Evolutionary conservation across 2,329 filamentous ascomycete species (phyloP).

Genomic region (Hypoxylon sp.): DNA sequence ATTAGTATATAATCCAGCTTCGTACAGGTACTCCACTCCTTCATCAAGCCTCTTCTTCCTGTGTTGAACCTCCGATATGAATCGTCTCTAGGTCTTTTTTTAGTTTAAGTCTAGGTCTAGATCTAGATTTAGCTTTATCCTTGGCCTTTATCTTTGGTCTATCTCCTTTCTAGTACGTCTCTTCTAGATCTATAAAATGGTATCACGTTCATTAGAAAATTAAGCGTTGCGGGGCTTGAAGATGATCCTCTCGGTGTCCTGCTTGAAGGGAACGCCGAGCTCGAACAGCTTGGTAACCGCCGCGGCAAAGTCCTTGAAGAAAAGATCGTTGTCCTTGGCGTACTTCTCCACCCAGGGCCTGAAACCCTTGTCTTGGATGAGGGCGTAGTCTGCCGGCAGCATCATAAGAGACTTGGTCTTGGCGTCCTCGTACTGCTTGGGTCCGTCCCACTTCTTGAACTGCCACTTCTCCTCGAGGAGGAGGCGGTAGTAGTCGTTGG

Average conservation of each 20-base stretch:
- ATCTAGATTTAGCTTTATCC: conserved; percentile 43
- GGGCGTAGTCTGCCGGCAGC: conserved; percentile 91
- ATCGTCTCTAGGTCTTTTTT: conserved; percentile 44
- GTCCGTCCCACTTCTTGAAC: conserved; percentile 92
- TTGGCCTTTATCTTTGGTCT: conserved; percentile 29
- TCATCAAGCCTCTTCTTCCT: conserved; percentile 8
- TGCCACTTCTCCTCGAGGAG: conserved; percentile 94
- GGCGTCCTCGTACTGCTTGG: conserved; percentile 82
- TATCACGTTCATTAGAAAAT: conserved; percentile 22
- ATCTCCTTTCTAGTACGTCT: conserved; percentile 34
- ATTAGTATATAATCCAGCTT: conserved; percentile 28
- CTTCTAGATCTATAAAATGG: conserved; percentile 36
- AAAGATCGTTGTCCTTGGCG: conserved; percentile 89
- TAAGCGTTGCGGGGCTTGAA: conserved; percentile 72
- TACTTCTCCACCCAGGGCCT: conserved; percentile 85
- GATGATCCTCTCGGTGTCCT: conserved; percentile 71
- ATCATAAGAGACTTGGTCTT: conserved; percentile 94
- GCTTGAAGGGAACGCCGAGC: conserved; percentile 90
- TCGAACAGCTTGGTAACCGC: conserved; percentile 89
- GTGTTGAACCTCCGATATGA: conserved; percentile 21
- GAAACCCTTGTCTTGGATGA: conserved; percentile 91
- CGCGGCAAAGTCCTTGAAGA: conserved; percentile 93
- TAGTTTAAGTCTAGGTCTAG: conserved; percentile 20
- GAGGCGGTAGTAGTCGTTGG: conserved; percentile 94
- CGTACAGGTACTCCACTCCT: conserved; percentile 14